phyloP scores from a whole-genome alignment of 164 flowering plant genomes.

The Tetrastigma voinierianum region DNA sequence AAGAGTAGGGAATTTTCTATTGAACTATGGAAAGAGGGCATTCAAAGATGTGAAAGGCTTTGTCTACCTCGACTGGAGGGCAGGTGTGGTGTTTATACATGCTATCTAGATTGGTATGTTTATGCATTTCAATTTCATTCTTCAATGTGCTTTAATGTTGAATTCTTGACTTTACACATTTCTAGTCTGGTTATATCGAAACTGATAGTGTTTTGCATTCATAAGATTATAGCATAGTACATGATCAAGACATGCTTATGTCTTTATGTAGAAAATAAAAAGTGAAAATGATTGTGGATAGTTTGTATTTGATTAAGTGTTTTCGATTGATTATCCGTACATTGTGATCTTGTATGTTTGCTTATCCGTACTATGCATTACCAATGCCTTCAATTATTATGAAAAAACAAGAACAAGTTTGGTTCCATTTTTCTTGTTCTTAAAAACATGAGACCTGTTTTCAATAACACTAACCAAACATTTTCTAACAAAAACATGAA shows the following conservation, averaged over 20 bases:
- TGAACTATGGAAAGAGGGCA: conserved; percentile 84
- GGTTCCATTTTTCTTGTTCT: too few species aligned
- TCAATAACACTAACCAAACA: too few species aligned
- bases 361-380: too few species aligned
- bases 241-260: not conserved
- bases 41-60: conserved; percentile 88
- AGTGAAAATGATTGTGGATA: not conserved
- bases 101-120: conserved; percentile 63
- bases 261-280: not conserved
- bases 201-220: not conserved
- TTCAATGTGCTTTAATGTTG: not conserved
- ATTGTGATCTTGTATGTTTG: not conserved
- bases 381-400: too few species aligned
- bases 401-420: too few species aligned
- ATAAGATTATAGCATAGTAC: not conserved
- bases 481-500: too few species aligned
- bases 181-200: not conserved
- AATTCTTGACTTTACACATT: not conserved
- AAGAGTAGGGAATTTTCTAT: conserved; percentile 69
- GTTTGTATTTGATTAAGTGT: not conserved
- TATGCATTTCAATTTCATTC: not conserved
- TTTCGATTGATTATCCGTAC: not conserved
- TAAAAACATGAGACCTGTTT: too few species aligned
- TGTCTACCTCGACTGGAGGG: conserved; percentile 84
- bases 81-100: conserved; percentile 93